These are phyloP conservation scores for Lepidium africanum DNA, from an alignment of 345 rosid species.

Conservation along the genomic window DNA sequence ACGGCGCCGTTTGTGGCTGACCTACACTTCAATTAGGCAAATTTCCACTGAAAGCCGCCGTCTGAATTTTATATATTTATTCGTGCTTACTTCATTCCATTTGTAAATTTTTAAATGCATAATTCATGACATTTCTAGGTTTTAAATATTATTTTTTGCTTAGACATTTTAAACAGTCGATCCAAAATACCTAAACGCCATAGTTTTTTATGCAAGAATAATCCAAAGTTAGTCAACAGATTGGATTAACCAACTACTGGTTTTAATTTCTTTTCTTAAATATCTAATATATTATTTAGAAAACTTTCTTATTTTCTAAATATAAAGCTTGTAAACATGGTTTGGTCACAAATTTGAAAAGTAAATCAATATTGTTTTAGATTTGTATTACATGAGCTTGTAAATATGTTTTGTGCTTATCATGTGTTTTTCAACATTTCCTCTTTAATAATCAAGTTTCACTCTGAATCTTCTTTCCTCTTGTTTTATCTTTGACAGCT, in stretches of 20 bases:
- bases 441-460: neutral
- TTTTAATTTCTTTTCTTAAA: neutral
- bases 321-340: neutral
- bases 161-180: neutral
- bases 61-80: neutral
- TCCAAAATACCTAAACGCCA: neutral
- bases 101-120: neutral
- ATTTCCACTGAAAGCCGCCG: constrained; percentile 14
- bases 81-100: neutral
- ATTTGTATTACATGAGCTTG: neutral
- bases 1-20: constrained; percentile 13
- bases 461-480: neutral
- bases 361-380: neutral
- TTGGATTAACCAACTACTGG: neutral
- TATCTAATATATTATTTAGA: neutral
- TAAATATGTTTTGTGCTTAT: too few species aligned
- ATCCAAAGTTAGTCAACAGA: neutral
- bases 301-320: neutral
- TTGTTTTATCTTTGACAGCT: neutral
- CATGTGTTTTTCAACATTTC: neutral
- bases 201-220: neutral
- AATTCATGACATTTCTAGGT: neutral
- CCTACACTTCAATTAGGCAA: constrained; percentile 8
- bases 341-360: neutral
- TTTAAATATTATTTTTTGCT: neutral